Percentiles rank a stretch among this genome's conserved stretches.
Evolutionary conservation across 345 rosid species (phyloP).

Genomic region (Ricinus communis): DNA sequence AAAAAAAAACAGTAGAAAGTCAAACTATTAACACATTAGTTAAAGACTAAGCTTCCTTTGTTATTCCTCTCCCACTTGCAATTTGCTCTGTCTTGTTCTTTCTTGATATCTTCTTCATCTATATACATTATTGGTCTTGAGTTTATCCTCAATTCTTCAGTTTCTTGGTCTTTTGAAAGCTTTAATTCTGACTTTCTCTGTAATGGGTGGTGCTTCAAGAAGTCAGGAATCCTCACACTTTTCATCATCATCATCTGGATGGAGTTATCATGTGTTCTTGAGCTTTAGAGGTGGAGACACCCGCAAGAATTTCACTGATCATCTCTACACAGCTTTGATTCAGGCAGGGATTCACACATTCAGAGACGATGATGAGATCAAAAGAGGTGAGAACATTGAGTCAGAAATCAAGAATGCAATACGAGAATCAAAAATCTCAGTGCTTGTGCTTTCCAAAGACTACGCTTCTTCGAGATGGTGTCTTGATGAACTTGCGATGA

Average conservation of each 20-base stretch:
- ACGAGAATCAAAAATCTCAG: conserved; percentile 4
- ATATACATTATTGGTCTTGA: no score
- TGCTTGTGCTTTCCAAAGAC: conserved; percentile 9
- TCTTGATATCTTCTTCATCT: no score
- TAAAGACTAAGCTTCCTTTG: no score
- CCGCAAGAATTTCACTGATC: conserved; percentile 16
- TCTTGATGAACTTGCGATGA: conserved; percentile 16
- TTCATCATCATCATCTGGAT: background rate
- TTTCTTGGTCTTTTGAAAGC: background rate
- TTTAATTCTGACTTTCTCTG: background rate
- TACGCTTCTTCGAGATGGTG: conserved; percentile 20
- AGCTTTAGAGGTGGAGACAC: conserved; percentile 17
- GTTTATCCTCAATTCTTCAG: no score
- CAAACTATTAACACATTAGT: no score
- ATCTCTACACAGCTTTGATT: conserved; percentile 10
- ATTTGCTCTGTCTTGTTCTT: no score
- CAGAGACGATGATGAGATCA: conserved; percentile 11
- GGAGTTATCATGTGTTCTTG: conserved; percentile 13
- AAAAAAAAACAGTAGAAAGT: no score
- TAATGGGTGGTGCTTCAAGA: background rate
- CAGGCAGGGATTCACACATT: conserved; percentile 13
- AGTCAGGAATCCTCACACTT: background rate
- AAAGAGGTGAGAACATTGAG: conserved; percentile 9
- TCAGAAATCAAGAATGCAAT: conserved; percentile 7
- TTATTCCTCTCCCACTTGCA: no score